Evolutionary conservation across 2,329 filamentous ascomycete species (phyloP), one percentile per base, ranked within the genome.

Genomic region (Fusarium sororula): DNA sequence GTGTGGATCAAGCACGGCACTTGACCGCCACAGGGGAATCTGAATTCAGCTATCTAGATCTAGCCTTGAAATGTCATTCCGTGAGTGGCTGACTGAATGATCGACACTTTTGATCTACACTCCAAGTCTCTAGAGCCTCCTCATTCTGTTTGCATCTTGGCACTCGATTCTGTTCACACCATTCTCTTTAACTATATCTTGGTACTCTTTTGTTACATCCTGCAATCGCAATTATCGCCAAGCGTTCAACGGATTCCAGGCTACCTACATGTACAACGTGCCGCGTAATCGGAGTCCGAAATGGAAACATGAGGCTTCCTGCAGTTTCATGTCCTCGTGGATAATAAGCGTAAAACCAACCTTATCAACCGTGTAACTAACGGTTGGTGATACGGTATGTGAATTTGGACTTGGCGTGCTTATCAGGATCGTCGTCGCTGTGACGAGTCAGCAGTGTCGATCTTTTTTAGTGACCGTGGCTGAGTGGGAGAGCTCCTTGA

Each of bases 351-450:
- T 76, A 77, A 72, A 73, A 53, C 60, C 57, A 78, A 77, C 63
- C 74, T 78, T 77, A 74, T 75, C 73, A 61, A 65, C 47, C 59
- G 63, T 68, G 41, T 68, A 64, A 64, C 67, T n/a, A 68, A 72
- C 59, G 41, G 63, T 22, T 22, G 15, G 30, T 54, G 24, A 28
- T 32, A 20, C 20, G 20, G 47, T 42, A 58, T 53, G 54, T 57
- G 62, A 71, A 24, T 41, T 22, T 44, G 11, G n/a, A 35, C 44
- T 54, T 55, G 48, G 47, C 44, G 17, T 45, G 18, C 68, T 72
- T 74, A 74, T 74, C 72, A 72, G 22, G 63, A 74, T 74, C 72
- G 68, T 35, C 72, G 48, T 51, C 30, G 2, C 26, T 62, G 51
- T 58, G 58, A 60, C 68, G 50, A 72, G 63, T 66, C 59, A 74